These are phyloP conservation scores for Cenchrus fungigraminus DNA, from an alignment of 176 grass and related monocot genomes.

Conservation along the genomic window DNA sequence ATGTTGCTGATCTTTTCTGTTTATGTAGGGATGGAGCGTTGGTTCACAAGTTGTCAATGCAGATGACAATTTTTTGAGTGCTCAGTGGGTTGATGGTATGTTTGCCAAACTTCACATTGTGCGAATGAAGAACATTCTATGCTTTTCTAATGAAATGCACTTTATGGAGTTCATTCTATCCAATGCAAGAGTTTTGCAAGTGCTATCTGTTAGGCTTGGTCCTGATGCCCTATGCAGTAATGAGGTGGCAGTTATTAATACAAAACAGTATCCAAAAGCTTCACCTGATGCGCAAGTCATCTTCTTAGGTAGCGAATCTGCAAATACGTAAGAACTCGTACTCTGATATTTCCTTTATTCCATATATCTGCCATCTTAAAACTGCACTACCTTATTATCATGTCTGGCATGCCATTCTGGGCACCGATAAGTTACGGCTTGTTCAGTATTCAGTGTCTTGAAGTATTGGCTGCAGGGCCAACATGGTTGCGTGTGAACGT, in stretches of 20 bases:
- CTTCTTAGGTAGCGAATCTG: neutral
- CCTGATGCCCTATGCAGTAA: neutral
- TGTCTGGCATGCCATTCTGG: neutral
- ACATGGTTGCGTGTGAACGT: neutral
- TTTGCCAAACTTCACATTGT: neutral
- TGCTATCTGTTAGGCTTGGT: neutral
- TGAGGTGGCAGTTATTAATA: neutral
- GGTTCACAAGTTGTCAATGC: neutral
- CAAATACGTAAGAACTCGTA: neutral
- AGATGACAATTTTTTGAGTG: neutral
- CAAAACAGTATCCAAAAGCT: neutral
- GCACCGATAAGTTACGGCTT: neutral
- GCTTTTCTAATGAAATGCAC: neutral
- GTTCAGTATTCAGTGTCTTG: neutral
- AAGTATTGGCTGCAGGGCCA: neutral
- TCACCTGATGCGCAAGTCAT: conserved; percentile 5
- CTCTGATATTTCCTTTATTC: neutral
- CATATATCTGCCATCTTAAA: neutral
- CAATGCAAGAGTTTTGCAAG: neutral
- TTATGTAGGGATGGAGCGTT: neutral
- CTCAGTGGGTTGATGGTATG: neutral
- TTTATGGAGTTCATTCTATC: neutral
- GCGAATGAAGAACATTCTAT: neutral
- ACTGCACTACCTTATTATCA: neutral
- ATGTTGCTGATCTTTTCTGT: neutral